These are phyloP conservation scores for Fusarium coicis DNA, from an alignment of 2,329 filamentous ascomycete species.

Conservation along the genomic window DNA sequence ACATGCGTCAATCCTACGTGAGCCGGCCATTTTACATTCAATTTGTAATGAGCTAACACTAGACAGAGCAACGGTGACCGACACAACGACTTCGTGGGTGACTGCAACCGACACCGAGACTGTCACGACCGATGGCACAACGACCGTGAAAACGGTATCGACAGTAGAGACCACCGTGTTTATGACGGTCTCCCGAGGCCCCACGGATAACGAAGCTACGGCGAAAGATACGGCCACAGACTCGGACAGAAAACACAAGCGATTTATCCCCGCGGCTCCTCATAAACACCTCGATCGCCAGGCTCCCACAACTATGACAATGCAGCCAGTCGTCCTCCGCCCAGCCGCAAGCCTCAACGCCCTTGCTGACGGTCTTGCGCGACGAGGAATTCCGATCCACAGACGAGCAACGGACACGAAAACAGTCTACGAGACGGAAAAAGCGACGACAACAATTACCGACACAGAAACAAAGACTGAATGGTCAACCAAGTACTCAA, in stretches of 20 bases:
- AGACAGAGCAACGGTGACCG: neutral
- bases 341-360: neutral
- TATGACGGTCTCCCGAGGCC: neutral
- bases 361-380: rapidly evolving
- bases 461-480: neutral
- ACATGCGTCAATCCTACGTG: neutral
- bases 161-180: neutral
- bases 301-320: rapidly evolving
- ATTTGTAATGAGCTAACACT: neutral
- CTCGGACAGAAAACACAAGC: neutral
- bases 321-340: neutral
- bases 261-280: neutral
- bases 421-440: neutral
- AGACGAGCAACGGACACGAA: neutral
- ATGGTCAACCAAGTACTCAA: neutral
- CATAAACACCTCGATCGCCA: rapidly evolving
- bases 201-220: neutral
- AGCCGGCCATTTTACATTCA: neutral
- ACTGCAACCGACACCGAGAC: neutral
- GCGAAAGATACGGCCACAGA: neutral
- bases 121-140: neutral
- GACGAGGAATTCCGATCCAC: neutral
- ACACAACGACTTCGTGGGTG: neutral
- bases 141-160: neutral
- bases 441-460: neutral